Evolutionary conservation across 495 filamentous ascomycete genomes (phyloP), one percentile per base, ranked within the genome.

Genomic region (Polyplosphaeria fusca): DNA sequence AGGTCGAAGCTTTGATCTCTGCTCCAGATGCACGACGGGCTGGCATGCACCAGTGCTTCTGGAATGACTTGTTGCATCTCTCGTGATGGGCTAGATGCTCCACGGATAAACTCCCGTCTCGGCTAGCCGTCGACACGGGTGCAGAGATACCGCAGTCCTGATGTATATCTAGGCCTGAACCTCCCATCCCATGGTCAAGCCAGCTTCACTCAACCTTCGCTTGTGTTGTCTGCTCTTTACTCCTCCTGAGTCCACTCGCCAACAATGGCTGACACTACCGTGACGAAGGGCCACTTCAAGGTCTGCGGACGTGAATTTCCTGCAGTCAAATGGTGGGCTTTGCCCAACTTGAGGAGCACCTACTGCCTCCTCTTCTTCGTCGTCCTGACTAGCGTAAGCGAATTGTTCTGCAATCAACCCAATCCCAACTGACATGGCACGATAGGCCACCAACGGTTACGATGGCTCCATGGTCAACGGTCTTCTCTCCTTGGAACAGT

Each of bases 401-500:
- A 27, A 37, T 1, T 32, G 3, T 7, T 22, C 13, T 26, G 3
- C 19, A 9, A 42, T 11, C 14, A 12, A 35, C 25, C 14, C 16
- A 23, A 18, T 5, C 18, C 20, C 41, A 38, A 38, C 32, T 55
- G 30, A 55, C 41, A 24, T 4, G 13, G 14, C n/a, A n/a, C 16
- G 38, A 26, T 26, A 55, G 52, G 53, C 56, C 9, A 64, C 60
- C 48, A 64, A 64, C 28, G 60, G 60, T 39, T 64, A 64, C 35
- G 60, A 64, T 64, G 60, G 60, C n/a, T 67, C 64, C 44, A 65
- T 76, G 71, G 72, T 76, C 67, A 76, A 76, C 53, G 72, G 72
- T 45, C 59, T 76, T 30, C 67, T 73, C 39, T 65, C 70, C 14
- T 61, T 76, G 53, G 47, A 60, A 0, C 63, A 65, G 14, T 76